Conservation (phyloP, 495 filamentous ascomycete species). For the Penicillium cinerascens region DNA sequence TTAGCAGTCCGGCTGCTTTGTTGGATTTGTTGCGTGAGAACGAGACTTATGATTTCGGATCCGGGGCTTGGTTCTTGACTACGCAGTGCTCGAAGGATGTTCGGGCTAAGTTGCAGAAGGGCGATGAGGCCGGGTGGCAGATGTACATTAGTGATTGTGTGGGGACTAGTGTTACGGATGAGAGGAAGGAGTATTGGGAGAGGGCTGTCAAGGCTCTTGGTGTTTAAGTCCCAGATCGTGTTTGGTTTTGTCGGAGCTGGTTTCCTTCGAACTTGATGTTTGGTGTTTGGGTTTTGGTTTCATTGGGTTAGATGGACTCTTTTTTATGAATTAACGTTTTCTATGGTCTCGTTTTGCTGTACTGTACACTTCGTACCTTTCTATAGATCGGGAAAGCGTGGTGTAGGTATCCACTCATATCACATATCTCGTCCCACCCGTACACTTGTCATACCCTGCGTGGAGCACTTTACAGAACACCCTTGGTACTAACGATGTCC, state of each 20-base stretch:
- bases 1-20: conserved; percentile 44
- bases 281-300: background rate
- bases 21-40: conserved; percentile 57
- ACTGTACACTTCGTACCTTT: too few species aligned
- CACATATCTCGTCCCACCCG: too few species aligned
- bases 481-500: conserved; percentile 94
- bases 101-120: conserved; percentile 43
- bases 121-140: conserved; percentile 53
- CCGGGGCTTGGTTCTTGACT: conserved; percentile 70
- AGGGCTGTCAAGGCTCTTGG: conserved; percentile 39
- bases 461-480: conserved; percentile 67
- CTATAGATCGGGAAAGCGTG: background rate
- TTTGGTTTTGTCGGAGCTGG: too few species aligned
- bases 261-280: conserved; percentile 7
- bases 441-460: too few species aligned
- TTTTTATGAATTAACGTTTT: background rate
- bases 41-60: conserved; percentile 63
- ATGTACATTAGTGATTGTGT: conserved; percentile 64
- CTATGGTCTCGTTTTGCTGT: too few species aligned
- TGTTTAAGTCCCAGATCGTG: too few species aligned
- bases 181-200: conserved; percentile 55
- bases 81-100: conserved; percentile 56
- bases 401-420: conserved; percentile 5
- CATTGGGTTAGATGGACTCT: too few species aligned
- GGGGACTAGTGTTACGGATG: conserved; percentile 46